These are phyloP conservation scores for Populus simonii DNA, from an alignment of 345 rosid genomes.

Conservation along the genomic window DNA sequence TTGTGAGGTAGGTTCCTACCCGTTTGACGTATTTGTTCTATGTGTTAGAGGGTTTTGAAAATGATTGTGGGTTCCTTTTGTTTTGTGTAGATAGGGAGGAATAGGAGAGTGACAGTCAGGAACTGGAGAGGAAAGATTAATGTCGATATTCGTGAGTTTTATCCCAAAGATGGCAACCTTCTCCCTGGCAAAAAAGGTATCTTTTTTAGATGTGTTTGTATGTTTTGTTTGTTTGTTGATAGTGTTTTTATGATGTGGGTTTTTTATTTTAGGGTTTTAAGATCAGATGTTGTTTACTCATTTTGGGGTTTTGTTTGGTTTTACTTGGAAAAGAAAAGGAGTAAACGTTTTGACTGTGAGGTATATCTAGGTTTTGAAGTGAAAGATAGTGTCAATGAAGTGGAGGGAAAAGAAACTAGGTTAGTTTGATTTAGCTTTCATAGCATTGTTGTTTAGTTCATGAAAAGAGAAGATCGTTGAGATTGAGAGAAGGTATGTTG, in stretches of 20 bases:
- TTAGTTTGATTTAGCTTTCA: neutral
- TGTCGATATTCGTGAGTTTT: conserved; percentile 93
- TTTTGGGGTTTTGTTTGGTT: neutral
- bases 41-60: conserved; percentile 13
- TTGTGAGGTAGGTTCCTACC: conserved; percentile 52
- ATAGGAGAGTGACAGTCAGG: conserved; percentile 79
- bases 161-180: conserved; percentile 72
- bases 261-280: neutral
- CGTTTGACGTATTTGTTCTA: neutral
- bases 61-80: neutral
- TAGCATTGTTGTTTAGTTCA: neutral
- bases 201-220: neutral
- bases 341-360: neutral
- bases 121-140: conserved; percentile 73
- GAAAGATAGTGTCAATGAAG: neutral
- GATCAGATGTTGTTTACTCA: neutral
- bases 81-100: conserved; percentile 65
- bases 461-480: neutral
- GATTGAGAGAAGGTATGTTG: neutral
- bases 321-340: neutral
- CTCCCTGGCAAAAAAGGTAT: conserved; percentile 84
- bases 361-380: neutral
- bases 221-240: neutral
- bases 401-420: neutral
- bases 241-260: neutral